Evolutionary conservation across 768 basidiomycete species (phyloP), one percentile per base, ranked within the genome.

Genomic region (Punctularia strigosozonata): DNA sequence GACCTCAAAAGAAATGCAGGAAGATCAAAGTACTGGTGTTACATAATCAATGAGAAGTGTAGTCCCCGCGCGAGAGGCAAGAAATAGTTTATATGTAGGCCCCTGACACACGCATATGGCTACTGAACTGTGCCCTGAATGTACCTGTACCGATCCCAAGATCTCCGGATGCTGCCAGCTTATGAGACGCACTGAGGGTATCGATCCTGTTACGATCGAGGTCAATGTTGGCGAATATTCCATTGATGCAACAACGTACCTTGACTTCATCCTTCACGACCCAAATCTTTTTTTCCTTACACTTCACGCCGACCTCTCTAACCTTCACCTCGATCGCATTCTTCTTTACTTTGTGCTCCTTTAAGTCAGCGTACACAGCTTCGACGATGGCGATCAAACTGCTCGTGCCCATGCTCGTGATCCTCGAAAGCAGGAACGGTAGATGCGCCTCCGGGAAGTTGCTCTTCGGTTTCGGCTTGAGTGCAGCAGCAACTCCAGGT

Each of bases 271-370:
- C 47, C 31, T 77, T 81, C 22, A 89, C 65, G 24, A 80, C 58
- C 88, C 88, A 91, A 42, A 77, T 57, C 53, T 74, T 84, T 60
- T 67, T 75, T 42, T 75, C 71, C 53, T 73, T 81, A 48, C 73
- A 77, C 51, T 83, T 88, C 58, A 79, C 81, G 13, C 73, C 67
- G 10, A 88, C 69, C 56, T 88, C 84, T 33, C 72, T 66, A 25
- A 91, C 65, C 55, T 89, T 89, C 3, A 75, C 77, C 56, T 87
- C 84, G 32, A 91, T 77, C 4, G 83, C 75, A 36, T 78, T 82
- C 67, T 89, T 90, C 64, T 80, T 87, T 19, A 34, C 33, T 10
- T 19, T 19, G 46, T 80, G 62, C n/a, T 55, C 57, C 23, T 73
- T 73, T 28, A 89, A 62, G 20, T 80, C 80, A 45, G 79, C 73